These are phyloP conservation scores for Aspergillus vadensis DNA, from an alignment of 2,329 filamentous ascomycete genomes.

Conservation along the genomic window DNA sequence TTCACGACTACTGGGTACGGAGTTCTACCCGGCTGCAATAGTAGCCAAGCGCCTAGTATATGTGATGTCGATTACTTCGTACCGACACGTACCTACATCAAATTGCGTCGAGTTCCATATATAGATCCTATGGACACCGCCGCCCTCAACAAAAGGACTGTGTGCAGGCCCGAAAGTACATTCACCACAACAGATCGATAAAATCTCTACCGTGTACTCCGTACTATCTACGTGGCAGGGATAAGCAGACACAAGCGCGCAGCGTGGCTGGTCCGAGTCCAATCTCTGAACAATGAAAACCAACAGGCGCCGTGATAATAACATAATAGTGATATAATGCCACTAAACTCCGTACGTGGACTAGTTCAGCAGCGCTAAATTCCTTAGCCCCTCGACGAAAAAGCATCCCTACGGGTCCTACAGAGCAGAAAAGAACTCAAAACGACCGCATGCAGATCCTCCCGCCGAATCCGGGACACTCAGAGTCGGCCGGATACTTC, in stretches of 20 bases:
- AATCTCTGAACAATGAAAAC: not conserved
- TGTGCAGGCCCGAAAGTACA: too few species aligned
- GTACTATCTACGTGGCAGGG: conserved; percentile 1
- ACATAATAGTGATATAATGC: conserved; percentile 2
- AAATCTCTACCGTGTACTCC: not conserved
- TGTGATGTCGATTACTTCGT: not conserved
- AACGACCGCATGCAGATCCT: conserved; percentile 22
- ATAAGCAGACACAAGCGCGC: not conserved
- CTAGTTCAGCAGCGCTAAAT: not conserved
- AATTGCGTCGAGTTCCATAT: not conserved
- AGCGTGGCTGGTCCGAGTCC: not conserved
- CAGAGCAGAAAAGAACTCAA: conserved; percentile 8
- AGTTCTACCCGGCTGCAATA: conserved; percentile 1
- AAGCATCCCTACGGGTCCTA: not conserved
- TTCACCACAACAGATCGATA: not conserved
- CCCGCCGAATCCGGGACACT: conserved; percentile 20
- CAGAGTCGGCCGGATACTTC: conserved; percentile 14
- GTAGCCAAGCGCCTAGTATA: not conserved
- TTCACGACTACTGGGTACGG: not conserved
- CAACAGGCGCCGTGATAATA: not conserved
- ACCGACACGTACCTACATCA: not conserved
- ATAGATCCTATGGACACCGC: not conserved
- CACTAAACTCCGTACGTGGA: not conserved
- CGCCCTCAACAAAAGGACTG: too few species aligned
- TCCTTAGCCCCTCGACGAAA: conserved; percentile 9